Evolutionary conservation across 2,329 filamentous ascomycete species (phyloP).

Genomic region (Monosporascus cannonballus): DNA sequence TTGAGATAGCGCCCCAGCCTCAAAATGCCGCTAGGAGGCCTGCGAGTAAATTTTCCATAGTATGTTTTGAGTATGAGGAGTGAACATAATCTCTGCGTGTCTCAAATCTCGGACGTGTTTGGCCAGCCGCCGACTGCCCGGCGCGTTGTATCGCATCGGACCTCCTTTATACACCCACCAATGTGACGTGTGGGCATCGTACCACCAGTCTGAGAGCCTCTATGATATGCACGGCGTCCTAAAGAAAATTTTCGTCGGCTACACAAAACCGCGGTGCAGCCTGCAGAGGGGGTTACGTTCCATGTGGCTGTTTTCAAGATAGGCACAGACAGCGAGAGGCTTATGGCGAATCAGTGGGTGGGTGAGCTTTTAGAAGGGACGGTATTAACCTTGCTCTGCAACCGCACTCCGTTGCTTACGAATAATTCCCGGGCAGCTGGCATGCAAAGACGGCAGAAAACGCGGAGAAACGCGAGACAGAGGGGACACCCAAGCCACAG

Average conservation of each 20-base stretch:
- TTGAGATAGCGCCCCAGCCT: background rate
- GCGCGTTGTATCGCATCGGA: background rate
- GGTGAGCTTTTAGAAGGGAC: no score
- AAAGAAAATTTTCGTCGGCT: background rate
- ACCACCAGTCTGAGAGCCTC: background rate
- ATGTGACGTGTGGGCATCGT: background rate
- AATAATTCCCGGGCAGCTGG: no score
- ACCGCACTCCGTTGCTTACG: no score
- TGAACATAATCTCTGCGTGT: background rate
- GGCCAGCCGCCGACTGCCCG: background rate
- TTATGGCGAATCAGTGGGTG: no score
- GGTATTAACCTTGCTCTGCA: no score
- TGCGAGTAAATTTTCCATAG: background rate
- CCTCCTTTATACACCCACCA: no score
- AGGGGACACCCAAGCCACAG: background rate
- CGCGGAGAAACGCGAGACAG: background rate
- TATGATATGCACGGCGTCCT: background rate
- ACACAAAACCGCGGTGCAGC: background rate
- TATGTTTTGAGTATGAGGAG: background rate
- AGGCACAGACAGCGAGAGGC: no score
- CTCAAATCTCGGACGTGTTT: background rate
- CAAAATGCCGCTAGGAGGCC: background rate
- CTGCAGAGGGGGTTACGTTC: background rate
- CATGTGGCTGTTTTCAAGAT: no score
- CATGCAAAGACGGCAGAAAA: background rate